phyloP scores from a whole-genome alignment of 1,139 yeast genomes.

The Pichia terricola region DNA sequence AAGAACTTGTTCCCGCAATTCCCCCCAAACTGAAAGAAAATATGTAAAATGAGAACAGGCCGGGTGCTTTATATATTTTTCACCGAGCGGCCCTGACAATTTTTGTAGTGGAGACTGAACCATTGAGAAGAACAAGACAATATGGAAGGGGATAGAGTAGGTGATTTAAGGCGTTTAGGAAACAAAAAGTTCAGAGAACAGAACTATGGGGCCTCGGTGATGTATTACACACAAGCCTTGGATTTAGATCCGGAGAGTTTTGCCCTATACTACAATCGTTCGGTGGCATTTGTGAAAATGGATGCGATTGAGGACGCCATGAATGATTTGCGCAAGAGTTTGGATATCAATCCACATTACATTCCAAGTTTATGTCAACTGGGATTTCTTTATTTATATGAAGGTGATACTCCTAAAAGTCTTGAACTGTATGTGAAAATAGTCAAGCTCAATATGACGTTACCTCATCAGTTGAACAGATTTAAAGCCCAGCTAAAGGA shows the following conservation, averaged over 20 bases:
- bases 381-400: conserved; percentile 25
- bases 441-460: conserved; percentile 18
- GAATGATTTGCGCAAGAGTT: conserved; percentile 25
- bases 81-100: too few relatives aligned
- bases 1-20: too few relatives aligned
- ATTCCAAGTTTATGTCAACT: conserved; percentile 30
- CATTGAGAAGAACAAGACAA: too few relatives aligned
- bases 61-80: too few relatives aligned
- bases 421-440: conserved; percentile 28
- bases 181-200: conserved; percentile 24
- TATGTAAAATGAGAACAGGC: too few relatives aligned
- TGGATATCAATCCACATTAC: conserved; percentile 24
- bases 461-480: conserved; percentile 17
- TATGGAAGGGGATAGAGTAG: background rate
- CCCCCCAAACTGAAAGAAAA: too few relatives aligned
- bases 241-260: conserved; percentile 24
- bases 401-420: conserved; percentile 27
- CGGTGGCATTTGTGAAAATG: conserved; percentile 28
- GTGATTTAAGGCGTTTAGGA: conserved; percentile 24
- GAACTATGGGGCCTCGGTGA: conserved; percentile 27
- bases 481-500: conserved; percentile 22
- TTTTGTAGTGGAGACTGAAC: too few relatives aligned
- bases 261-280: conserved; percentile 28
- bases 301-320: conserved; percentile 27
- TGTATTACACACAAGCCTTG: conserved; percentile 28